Percentiles rank a stretch among this genome's conserved stretches.
Evolutionary conservation across 75 land plant species (phyloP).

Genomic region (Pinus albicaulis): DNA sequence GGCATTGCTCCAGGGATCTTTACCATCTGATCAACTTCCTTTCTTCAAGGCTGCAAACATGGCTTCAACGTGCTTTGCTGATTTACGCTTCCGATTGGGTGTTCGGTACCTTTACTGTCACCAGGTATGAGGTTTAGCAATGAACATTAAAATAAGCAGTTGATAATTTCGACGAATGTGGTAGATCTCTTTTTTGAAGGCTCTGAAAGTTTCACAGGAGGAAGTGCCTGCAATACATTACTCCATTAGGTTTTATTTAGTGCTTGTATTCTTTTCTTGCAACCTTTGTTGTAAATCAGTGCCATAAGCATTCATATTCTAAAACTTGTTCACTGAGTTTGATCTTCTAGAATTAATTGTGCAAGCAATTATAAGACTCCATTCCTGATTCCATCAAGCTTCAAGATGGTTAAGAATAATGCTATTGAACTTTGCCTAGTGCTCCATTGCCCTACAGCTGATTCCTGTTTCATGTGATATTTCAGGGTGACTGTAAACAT

Average conservation of each 20-base stretch:
- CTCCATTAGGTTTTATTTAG: neutral
- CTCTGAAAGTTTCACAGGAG: neutral
- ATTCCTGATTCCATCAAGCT: neutral
- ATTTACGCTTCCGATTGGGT: conserved; percentile 70
- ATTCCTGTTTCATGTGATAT: neutral
- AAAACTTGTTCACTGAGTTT: neutral
- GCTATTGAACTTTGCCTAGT: neutral
- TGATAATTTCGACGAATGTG: neutral
- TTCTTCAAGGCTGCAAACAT: conserved; percentile 54
- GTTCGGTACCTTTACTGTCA: conserved; percentile 89
- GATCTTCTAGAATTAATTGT: neutral
- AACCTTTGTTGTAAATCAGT: neutral
- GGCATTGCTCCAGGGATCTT: conserved; percentile 28
- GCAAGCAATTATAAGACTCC: neutral
- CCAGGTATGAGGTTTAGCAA: conserved; percentile 43
- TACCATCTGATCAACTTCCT: conserved; percentile 36
- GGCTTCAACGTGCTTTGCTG: conserved; percentile 59
- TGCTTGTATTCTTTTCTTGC: neutral
- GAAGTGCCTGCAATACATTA: conserved; percentile 1
- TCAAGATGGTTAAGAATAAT: neutral
- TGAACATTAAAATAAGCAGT: neutral
- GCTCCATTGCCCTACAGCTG: neutral
- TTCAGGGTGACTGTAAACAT: conserved; percentile 96
- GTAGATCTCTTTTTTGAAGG: no score
- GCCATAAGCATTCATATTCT: neutral